Base-by-base conservation (phyloP, 352 stramenopile genomes). In the Poterioochromonas sp. region DNA sequence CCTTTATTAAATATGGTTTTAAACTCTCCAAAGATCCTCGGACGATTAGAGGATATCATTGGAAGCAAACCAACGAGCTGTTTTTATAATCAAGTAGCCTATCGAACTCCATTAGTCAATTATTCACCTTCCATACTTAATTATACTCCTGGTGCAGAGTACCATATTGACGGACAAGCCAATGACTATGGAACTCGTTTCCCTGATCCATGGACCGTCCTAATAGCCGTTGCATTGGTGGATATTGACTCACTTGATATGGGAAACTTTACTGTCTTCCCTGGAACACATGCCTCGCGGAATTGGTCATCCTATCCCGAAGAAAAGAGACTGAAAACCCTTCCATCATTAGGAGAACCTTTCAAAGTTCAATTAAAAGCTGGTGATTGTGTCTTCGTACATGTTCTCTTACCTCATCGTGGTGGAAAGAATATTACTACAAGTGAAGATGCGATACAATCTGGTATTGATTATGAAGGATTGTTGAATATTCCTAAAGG, bases 231-330 rank as follows among this genome's bases (percentile, higher is more conserved):
- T 44, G 60, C 60, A 44, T 26, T 69, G 22, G 35, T 44, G 1
- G 60, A 69, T 69, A 18, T 44, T 18, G 41, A 20, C 3, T 29
- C 35, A 1, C 20, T 43, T 43, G 60, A 69, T 69, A 44, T 20
- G 11, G 60, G 60, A 43, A 69, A 69, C 26, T 69, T 69, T 43
- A 69, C 60, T 69, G 60, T 69, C 35, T 69, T 69, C 41, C 60
- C 60, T 18, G 22, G 60, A 18, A 5, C 32, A 18, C 60, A 69
- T 43, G 26, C 60, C 1, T 26, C 1, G 3, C 60, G 60, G 12
- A 18, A 41, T 12, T 69, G 60, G 60, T 26, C 11, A 18, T 26
- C 39, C 26, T 69, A 69, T 69, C 32, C 60, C 20, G 60, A 39
- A 44, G 60, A 69, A 43, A 69, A 69, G 26, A n/a, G 11, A 15